A percentile compares a stretch with the other conserved stretches of the same genome.
phyloP scores from a whole-genome alignment of 257 asterid species.

The Mentha longifolia region DNA sequence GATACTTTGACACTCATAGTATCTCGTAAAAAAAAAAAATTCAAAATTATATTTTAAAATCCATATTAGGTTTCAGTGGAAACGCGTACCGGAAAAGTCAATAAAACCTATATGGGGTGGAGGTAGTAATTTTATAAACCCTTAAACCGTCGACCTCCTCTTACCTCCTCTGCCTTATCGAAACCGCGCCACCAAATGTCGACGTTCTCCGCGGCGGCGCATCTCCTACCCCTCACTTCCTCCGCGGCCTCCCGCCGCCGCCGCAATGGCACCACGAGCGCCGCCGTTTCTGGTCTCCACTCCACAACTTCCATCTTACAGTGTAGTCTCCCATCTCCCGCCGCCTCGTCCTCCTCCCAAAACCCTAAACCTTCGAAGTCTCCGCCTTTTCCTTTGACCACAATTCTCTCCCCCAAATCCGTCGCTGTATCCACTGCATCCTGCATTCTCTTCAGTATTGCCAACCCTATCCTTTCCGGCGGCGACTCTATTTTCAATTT shows the following conservation, averaged over 20 bases:
- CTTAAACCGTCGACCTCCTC: not conserved
- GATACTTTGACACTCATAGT: too few relatives aligned
- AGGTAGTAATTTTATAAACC: too few relatives aligned
- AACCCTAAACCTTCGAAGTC: constrained; percentile 58
- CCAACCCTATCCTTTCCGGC: constrained; percentile 37
- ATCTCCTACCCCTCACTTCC: constrained; percentile 48
- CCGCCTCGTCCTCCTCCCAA: constrained; percentile 46
- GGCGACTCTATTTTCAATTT: constrained; percentile 23
- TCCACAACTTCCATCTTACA: constrained; percentile 36
- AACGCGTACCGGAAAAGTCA: too few relatives aligned
- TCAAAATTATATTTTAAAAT: too few relatives aligned
- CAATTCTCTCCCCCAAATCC: constrained; percentile 44
- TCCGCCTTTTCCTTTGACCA: constrained; percentile 25
- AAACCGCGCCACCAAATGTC: constrained; percentile 53
- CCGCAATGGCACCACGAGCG: constrained; percentile 32
- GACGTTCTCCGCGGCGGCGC: constrained; percentile 62
- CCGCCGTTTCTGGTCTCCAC: constrained; percentile 28
- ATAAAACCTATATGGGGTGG: too few relatives aligned
- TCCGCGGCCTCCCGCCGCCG: constrained; percentile 42
- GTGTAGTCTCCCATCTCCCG: constrained; percentile 42
- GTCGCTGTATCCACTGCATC: constrained; percentile 62
- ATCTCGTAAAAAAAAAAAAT: too few relatives aligned
- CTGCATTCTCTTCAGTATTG: constrained; percentile 57
- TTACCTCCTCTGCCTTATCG: constrained; percentile 29
- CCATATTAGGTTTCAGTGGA: too few relatives aligned